phyloP scores from a whole-genome alignment of 768 basidiomycete species.

The Leccinum rimulosum region DNA sequence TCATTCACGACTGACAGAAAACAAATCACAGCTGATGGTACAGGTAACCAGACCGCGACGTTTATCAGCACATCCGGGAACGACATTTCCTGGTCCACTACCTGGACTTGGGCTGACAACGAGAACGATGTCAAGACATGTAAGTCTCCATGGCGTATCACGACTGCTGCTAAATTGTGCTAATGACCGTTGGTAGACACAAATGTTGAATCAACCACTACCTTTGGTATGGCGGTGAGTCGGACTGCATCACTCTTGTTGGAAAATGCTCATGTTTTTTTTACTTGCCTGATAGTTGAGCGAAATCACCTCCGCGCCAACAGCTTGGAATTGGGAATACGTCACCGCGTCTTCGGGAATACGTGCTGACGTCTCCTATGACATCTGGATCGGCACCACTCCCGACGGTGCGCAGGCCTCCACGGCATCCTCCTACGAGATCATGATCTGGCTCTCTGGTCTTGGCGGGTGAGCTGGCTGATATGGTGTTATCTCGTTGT shows the following conservation, averaged over 20 bases:
- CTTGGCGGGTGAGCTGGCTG: constrained; percentile 43
- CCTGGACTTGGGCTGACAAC: constrained; percentile 50
- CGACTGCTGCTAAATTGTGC: too few relatives aligned
- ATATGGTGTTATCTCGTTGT: background rate
- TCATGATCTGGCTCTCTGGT: constrained; percentile 63
- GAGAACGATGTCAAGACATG: constrained; percentile 57
- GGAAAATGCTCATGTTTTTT: background rate
- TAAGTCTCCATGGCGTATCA: constrained; percentile 12
- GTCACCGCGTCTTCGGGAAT: constrained; percentile 41
- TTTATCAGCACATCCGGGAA: constrained; percentile 38
- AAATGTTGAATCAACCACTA: constrained; percentile 45
- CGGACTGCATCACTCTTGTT: background rate
- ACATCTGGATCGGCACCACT: constrained; percentile 51
- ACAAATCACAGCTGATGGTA: constrained; percentile 37
- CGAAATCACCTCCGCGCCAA: constrained; percentile 44
- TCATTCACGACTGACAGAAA: background rate
- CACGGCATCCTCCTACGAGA: constrained; percentile 48
- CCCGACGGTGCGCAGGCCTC: constrained; percentile 45
- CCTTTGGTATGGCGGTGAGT: constrained; percentile 47
- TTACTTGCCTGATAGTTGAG: constrained; percentile 33
- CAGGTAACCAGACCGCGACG: constrained; percentile 49
- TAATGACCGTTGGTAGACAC: constrained; percentile 37
- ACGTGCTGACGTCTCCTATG: constrained; percentile 57
- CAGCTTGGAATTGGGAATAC: constrained; percentile 52
- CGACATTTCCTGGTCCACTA: constrained; percentile 51